These are phyloP conservation scores for Helianthus annuus DNA, from an alignment of 129 eudicot genomes.

Conservation along the genomic window HanXRQr2.0-SUNRISE NC_035436.2:4582571-4583070, in stretches of 20 bases:
- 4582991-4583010: no score
- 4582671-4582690: no score
- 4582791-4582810: slow-evolving; percentile 41
- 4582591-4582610: no score
- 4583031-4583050: no score
- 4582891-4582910: slow-evolving; percentile 30
- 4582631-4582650: no score
- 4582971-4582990: background rate
- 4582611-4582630: no score
- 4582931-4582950: slow-evolving; percentile 30
- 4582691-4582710: no score
- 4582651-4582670: no score
- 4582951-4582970: slow-evolving; percentile 40
- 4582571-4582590: no score
- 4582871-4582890: slow-evolving; percentile 25
- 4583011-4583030: no score
- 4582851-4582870: slow-evolving; percentile 20
- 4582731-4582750: background rate
- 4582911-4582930: slow-evolving; percentile 33
- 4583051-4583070: no score
- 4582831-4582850: slow-evolving; percentile 16
- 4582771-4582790: slow-evolving; percentile 28
- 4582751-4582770: background rate
- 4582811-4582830: slow-evolving; percentile 31
- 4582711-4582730: background rate